Percentiles rank a stretch among this genome's conserved stretches.
phyloP scores from a whole-genome alignment of 1,284 basidiomycete genomes.

The Xanthoconium separans region DNA sequence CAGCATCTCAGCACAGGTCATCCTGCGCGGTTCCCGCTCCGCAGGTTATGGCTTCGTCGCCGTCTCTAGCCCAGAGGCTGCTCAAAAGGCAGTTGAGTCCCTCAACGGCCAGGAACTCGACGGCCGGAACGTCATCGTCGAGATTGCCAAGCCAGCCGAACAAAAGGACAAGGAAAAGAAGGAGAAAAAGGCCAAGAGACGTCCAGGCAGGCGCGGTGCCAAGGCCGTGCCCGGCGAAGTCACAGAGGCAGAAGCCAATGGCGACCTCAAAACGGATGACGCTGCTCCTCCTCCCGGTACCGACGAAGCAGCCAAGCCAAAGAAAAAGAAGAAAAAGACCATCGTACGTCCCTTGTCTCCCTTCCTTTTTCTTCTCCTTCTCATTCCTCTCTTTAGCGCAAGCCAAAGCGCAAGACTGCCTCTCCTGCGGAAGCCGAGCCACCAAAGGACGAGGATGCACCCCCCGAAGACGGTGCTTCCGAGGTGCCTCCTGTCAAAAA shows the following conservation, averaged over 20 bases:
- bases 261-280: conserved; percentile 58
- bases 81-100: conserved; percentile 81
- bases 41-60: conserved; percentile 93
- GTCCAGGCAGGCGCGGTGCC: conserved; percentile 75
- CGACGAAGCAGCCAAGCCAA: conserved; percentile 66
- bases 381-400: conserved; percentile 45
- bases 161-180: conserved; percentile 78
- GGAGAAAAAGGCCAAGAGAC: conserved; percentile 73
- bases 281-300: conserved; percentile 43
- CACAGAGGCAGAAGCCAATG: conserved; percentile 81
- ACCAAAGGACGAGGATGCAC: conserved; percentile 34
- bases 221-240: conserved; percentile 84
- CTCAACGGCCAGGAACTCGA: conserved; percentile 88
- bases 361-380: conserved; percentile 7
- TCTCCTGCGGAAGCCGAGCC: conserved; percentile 40
- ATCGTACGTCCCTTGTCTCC: conserved; percentile 42
- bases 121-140: conserved; percentile 82
- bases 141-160: conserved; percentile 86
- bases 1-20: conserved; percentile 77
- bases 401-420: conserved; percentile 46
- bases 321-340: conserved; percentile 78
- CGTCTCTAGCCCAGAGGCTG: conserved; percentile 76
- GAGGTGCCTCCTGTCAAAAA: conserved; percentile 41
- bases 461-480: conserved; percentile 36
- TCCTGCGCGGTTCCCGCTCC: conserved; percentile 76